These are phyloP conservation scores for Rhodosporidiobolus sp. DNA, from an alignment of 768 basidiomycete genomes.

Conservation along the genomic window DNA sequence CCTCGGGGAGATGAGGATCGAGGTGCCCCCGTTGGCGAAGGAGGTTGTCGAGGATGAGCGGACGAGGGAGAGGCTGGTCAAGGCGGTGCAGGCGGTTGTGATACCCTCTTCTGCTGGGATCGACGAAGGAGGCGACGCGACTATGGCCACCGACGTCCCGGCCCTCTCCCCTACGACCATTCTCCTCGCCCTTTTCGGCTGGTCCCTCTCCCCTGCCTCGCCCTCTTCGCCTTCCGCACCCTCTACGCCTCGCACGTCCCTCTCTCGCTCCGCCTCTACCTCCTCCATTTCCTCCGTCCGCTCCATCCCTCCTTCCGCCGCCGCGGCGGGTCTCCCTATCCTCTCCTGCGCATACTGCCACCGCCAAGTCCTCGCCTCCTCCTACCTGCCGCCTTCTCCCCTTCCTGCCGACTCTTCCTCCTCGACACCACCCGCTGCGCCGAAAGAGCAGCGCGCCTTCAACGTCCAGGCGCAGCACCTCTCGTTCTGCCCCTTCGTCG, in stretches of 20 bases:
- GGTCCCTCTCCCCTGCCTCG: slow-evolving; percentile 6
- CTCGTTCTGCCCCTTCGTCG: slow-evolving; percentile 26
- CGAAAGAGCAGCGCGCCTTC: neutral
- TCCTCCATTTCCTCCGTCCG: slow-evolving; percentile 17
- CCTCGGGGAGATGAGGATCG: neutral
- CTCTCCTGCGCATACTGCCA: slow-evolving; percentile 19
- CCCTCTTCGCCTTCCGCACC: neutral
- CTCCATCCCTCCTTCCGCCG: neutral
- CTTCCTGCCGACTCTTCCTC: neutral
- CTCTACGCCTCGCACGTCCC: neutral
- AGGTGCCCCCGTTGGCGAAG: slow-evolving; percentile 8
- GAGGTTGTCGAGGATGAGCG: neutral
- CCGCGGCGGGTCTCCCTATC: neutral
- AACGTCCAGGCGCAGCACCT: slow-evolving; percentile 20
- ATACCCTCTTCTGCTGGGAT: neutral
- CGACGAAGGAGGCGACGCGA: neutral
- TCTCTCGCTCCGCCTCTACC: slow-evolving; percentile 17
- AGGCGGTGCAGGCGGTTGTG: neutral
- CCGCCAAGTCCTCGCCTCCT: slow-evolving; percentile 15
- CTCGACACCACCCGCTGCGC: neutral
- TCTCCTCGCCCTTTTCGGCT: slow-evolving; percentile 30
- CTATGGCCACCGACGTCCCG: neutral
- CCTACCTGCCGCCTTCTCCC: slow-evolving; percentile 30
- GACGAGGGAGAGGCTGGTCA: slow-evolving; percentile 2
- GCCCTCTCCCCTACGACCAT: neutral